These are phyloP conservation scores for Capsicum pubescens DNA, from an alignment of 257 asterid species.

Conservation along the genomic window DNA sequence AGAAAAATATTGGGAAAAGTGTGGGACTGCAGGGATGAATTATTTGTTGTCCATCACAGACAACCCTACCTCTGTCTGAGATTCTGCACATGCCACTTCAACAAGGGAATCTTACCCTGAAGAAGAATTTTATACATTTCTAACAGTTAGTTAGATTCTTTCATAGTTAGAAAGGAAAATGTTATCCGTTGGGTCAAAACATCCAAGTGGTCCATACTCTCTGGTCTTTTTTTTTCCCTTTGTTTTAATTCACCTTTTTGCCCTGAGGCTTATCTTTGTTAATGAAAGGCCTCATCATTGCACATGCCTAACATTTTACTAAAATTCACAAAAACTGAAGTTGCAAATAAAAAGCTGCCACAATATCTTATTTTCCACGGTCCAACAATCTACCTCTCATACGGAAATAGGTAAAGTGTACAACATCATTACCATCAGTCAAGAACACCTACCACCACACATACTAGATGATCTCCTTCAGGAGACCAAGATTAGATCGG, in stretches of 20 bases:
- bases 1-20: constrained; percentile 44
- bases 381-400: not conserved
- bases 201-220: not conserved
- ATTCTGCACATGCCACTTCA: constrained; percentile 46
- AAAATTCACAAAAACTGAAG: not conserved
- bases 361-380: not conserved
- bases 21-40: constrained; percentile 50
- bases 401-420: not conserved
- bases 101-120: constrained; percentile 35
- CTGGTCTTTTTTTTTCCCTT: not conserved
- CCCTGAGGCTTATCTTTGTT: not conserved
- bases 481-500: not conserved
- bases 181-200: not conserved
- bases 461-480: not conserved
- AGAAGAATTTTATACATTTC: not conserved
- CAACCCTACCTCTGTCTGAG: constrained; percentile 66
- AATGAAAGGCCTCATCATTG: not conserved
- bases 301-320: constrained; percentile 14
- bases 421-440: not conserved
- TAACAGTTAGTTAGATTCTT: not conserved
- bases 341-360: not conserved
- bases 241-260: not conserved
- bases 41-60: constrained; percentile 51
- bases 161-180: constrained; percentile 24
- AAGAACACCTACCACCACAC: not conserved